Evolutionary conservation across 169 alveolate genomes (phyloP).

Genomic region (Plasmodium gallinaceum): DNA sequence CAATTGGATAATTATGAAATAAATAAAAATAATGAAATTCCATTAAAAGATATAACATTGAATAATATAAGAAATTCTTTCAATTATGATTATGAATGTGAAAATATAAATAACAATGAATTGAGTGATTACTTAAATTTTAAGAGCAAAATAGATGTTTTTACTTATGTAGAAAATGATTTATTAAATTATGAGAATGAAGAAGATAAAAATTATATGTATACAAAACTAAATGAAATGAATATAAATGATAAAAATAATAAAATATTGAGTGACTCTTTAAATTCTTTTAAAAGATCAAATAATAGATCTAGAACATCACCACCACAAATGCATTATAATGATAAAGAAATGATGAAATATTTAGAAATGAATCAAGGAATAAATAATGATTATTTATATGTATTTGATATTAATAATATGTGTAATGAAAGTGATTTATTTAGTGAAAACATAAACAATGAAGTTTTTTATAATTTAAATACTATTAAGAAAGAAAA

Average conservation of each 20-base stretch:
- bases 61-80: background rate
- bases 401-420: too few relatives aligned
- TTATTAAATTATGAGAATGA: background rate
- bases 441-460: too few relatives aligned
- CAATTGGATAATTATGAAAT: background rate
- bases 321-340: too few relatives aligned
- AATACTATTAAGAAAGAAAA: too few relatives aligned
- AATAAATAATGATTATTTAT: too few relatives aligned
- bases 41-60: background rate
- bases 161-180: constrained; percentile 1
- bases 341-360: too few relatives aligned
- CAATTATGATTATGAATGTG: background rate
- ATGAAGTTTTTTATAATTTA: too few relatives aligned
- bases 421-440: too few relatives aligned
- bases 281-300: too few relatives aligned
- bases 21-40: constrained; percentile 2
- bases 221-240: background rate
- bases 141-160: background rate
- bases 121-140: background rate
- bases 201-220: background rate
- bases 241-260: background rate
- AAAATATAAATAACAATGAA: background rate
- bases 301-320: too few relatives aligned
- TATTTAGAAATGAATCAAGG: too few relatives aligned
- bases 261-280: too few relatives aligned